A percentile compares a stretch with the other conserved stretches of the same genome.
Evolutionary conservation across 352 stramenopile species (phyloP).

Genomic region (Paralagenidium karlingii): DNA sequence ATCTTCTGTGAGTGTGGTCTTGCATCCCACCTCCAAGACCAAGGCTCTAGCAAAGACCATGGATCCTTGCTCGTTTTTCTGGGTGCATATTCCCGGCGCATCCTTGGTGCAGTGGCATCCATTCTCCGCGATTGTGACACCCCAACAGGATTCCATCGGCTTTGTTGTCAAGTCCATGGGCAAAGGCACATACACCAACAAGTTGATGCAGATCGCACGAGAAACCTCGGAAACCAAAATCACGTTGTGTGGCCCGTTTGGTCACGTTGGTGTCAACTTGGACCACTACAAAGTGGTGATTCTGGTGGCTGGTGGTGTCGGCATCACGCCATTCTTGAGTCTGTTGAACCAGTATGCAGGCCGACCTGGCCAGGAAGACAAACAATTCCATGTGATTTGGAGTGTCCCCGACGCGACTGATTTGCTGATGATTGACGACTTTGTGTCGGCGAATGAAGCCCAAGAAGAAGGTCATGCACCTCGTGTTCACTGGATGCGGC

Average conservation of each 20-base stretch:
- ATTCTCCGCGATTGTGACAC: slow-evolving; percentile 67
- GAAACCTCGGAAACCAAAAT: slow-evolving; percentile 19
- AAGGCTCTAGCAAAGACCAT: slow-evolving; percentile 38
- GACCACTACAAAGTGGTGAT: slow-evolving; percentile 53
- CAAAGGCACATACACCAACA: slow-evolving; percentile 36
- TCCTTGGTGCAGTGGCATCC: slow-evolving; percentile 62
- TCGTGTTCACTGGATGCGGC: slow-evolving; percentile 12
- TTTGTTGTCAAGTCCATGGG: slow-evolving; percentile 58
- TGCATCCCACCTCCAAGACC: slow-evolving; percentile 41
- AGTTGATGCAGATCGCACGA: slow-evolving; percentile 25
- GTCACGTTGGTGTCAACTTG: slow-evolving; percentile 44
- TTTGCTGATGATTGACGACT: not conserved
- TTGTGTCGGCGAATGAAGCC: not conserved
- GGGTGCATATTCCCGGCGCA: slow-evolving; percentile 44
- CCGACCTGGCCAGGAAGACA: slow-evolving; percentile 54
- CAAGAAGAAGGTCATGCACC: not conserved
- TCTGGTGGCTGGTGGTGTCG: slow-evolving; percentile 57
- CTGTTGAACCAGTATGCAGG: slow-evolving; percentile 72
- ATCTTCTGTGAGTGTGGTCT: slow-evolving; percentile 42
- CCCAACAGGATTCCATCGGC: slow-evolving; percentile 59
- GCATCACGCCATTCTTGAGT: slow-evolving; percentile 67
- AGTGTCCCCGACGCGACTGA: not conserved
- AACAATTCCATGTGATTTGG: slow-evolving; percentile 5
- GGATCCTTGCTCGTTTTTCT: slow-evolving; percentile 59
- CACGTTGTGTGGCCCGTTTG: slow-evolving; percentile 56